A percentile compares a stretch with the other conserved stretches of the same genome.
Evolutionary conservation across 2,329 filamentous ascomycete genomes (phyloP).

Genomic region (Neophaeococcomyces mojaviensis): DNA sequence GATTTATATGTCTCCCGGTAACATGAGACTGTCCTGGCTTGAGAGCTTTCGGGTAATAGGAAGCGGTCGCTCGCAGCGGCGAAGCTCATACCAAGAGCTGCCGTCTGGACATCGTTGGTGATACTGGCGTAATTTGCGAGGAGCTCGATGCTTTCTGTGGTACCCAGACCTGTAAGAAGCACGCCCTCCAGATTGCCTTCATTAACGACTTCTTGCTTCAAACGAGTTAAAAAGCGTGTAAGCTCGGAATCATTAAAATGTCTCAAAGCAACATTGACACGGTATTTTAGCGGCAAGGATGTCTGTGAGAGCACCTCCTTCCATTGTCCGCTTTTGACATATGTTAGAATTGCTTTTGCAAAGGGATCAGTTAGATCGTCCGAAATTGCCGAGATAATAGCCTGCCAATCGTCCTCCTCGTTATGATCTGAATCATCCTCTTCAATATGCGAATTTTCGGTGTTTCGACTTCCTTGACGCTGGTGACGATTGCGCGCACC

Average conservation of each 20-base stretch:
- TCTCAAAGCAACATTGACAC: slow-evolving; percentile 54
- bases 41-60: slow-evolving; percentile 51
- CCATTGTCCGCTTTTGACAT: slow-evolving; percentile 55
- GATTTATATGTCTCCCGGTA: slow-evolving; percentile 57
- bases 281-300: slow-evolving; percentile 52
- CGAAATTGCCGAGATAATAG: slow-evolving; percentile 55
- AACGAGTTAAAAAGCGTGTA: slow-evolving; percentile 47
- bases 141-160: slow-evolving; percentile 48
- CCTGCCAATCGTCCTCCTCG: slow-evolving; percentile 51
- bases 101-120: slow-evolving; percentile 55
- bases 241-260: slow-evolving; percentile 41
- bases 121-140: slow-evolving; percentile 54
- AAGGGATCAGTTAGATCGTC: slow-evolving; percentile 56
- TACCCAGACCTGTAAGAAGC: slow-evolving; percentile 53
- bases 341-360: slow-evolving; percentile 53
- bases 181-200: slow-evolving; percentile 55
- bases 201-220: slow-evolving; percentile 43
- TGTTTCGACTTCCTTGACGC: background rate
- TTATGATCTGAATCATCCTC: slow-evolving; percentile 26
- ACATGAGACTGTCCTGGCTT: slow-evolving; percentile 49
- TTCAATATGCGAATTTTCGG: slow-evolving; percentile 2
- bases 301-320: slow-evolving; percentile 49
- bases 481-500: slow-evolving; percentile 31
- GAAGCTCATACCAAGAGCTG: slow-evolving; percentile 43
- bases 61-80: slow-evolving; percentile 6